A percentile compares a stretch with the other conserved stretches of the same genome.
Conservation (phyloP, 208 protist species). For the Crithidia brevicula region DNA sequence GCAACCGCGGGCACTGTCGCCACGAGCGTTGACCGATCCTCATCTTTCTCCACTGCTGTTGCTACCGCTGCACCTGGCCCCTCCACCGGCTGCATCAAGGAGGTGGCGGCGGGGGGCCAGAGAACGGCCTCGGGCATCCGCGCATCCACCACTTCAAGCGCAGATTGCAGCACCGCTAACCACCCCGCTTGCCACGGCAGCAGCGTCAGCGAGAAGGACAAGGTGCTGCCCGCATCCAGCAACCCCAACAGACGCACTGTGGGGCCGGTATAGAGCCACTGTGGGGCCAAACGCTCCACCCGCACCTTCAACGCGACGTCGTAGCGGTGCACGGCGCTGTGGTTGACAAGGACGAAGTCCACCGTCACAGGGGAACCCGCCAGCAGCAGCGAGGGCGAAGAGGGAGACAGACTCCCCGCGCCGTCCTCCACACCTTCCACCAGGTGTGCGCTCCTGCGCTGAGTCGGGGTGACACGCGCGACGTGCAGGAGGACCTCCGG, state of each 20-base stretch:
- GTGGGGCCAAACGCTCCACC: conserved; percentile 61
- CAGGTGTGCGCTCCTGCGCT: not conserved
- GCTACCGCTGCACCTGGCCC: not conserved
- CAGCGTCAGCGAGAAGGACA: conserved; percentile 53
- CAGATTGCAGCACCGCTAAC: conserved; percentile 38
- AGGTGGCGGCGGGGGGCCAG: conserved; percentile 46
- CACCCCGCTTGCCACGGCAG: conserved; percentile 71
- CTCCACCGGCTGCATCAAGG: conserved; percentile 14
- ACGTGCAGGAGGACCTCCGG: conserved; percentile 42
- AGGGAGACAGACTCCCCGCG: not conserved
- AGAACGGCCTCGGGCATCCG: conserved; percentile 35
- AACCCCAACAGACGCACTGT: conserved; percentile 45
- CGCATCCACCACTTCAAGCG: conserved; percentile 59
- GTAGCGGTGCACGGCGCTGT: conserved; percentile 31
- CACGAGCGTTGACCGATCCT: conserved; percentile 5
- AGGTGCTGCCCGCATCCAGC: conserved; percentile 26
- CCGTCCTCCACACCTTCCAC: not conserved
- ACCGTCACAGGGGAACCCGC: conserved; percentile 41
- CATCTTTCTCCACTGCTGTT: not conserved
- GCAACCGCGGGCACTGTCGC: conserved; percentile 23
- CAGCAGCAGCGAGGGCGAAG: not conserved
- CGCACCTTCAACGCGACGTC: conserved; percentile 67
- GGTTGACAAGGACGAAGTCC: conserved; percentile 39
- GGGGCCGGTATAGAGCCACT: conserved; percentile 72
- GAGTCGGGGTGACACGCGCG: not conserved